Evolutionary conservation across 2,329 filamentous ascomycete species (phyloP).

Genomic region (Trichoderma sp.): DNA sequence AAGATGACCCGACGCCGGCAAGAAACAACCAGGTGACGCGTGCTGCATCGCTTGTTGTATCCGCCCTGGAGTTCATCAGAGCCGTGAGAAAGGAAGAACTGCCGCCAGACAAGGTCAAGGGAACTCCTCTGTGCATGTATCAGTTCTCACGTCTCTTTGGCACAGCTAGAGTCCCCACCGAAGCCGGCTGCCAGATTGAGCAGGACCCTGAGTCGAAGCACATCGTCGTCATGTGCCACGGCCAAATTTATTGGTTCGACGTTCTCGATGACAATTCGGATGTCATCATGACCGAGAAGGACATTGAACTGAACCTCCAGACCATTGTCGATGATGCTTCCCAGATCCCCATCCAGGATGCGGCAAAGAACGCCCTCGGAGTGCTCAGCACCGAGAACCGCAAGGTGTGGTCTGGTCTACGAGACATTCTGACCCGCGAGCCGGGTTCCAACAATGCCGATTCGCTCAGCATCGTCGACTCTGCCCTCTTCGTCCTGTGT

Average conservation of each 20-base stretch:
- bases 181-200: slow-evolving; percentile 92
- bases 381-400: slow-evolving; percentile 95
- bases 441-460: slow-evolving; percentile 92
- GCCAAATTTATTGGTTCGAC: slow-evolving; percentile 99
- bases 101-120: slow-evolving; percentile 81
- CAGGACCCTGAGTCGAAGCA: slow-evolving; percentile 94
- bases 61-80: slow-evolving; percentile 86
- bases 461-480: slow-evolving; percentile 92
- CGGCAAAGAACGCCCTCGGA: slow-evolving; percentile 90
- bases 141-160: slow-evolving; percentile 96
- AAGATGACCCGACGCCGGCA: slow-evolving; percentile 95
- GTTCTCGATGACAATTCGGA: slow-evolving; percentile 93
- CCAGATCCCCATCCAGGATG: slow-evolving; percentile 87
- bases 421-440: slow-evolving; percentile 84
- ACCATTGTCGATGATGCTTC: slow-evolving; percentile 90
- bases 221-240: slow-evolving; percentile 87
- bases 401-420: slow-evolving; percentile 89
- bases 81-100: slow-evolving; percentile 92
- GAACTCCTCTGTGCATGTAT: slow-evolving; percentile 92
- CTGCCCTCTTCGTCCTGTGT: slow-evolving; percentile 88
- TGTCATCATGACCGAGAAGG: slow-evolving; percentile 95
- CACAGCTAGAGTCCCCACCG: slow-evolving; percentile 89
- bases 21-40: slow-evolving; percentile 96
- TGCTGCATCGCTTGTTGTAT: slow-evolving; percentile 87
- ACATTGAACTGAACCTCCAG: slow-evolving; percentile 86